Conservation (phyloP, 257 asterid species). For the Solanum bulbocastanum region DNA sequence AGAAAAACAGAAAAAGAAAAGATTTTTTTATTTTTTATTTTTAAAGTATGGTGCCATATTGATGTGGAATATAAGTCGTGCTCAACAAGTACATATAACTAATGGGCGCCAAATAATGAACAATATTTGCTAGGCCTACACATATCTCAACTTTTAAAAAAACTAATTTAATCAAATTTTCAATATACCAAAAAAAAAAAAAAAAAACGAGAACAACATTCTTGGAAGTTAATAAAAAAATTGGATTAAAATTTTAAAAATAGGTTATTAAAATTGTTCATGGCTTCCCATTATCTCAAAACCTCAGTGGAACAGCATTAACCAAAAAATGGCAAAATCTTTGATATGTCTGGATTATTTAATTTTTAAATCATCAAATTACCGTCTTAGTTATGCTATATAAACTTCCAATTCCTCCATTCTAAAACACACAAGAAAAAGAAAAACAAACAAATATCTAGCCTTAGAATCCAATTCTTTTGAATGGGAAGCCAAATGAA, state of each 20-base stretch:
- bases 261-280: not conserved
- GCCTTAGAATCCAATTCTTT: not conserved
- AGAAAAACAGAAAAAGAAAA: too few species aligned
- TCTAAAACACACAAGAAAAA: not conserved
- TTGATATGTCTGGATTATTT: not conserved
- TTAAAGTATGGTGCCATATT: not conserved
- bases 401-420: not conserved
- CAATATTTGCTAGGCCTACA: not conserved
- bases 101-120: not conserved
- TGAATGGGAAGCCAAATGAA: not conserved
- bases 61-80: not conserved
- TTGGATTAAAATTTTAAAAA: not conserved
- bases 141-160: not conserved
- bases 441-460: not conserved
- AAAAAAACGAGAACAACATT: not conserved
- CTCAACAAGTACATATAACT: not conserved
- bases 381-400: not conserved
- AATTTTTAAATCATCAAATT: not conserved
- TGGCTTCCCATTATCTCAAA: not conserved
- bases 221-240: not conserved
- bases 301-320: too few species aligned
- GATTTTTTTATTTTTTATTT: too few species aligned
- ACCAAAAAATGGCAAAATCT: not conserved
- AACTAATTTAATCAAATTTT: not conserved
- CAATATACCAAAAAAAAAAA: not conserved